Evolutionary conservation across 1,139 yeast genomes (phyloP), one percentile per base, ranked within the genome.

Genomic region (Blastobotrys illinoisensis): DNA sequence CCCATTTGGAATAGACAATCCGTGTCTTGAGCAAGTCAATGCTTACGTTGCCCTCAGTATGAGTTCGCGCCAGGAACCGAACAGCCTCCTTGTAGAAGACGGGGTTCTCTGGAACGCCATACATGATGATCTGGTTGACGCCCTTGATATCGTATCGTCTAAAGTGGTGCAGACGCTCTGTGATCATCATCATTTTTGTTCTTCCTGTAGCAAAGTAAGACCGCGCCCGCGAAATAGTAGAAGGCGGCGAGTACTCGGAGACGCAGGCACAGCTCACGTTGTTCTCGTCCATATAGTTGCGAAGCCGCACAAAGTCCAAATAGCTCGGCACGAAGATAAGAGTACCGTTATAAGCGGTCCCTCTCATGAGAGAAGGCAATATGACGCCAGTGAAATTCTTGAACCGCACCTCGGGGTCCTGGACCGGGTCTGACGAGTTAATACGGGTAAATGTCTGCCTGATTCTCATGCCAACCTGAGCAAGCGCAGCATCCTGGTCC

Each of bases 131-230:
- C 54, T 84, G 86, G 67, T 87, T 85, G 18, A 88, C 97, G n/a
- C 98, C 99, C 58, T 78, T 80, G 54, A 95, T 76, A 56, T 88
- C 93, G 67, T 81, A 90, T 55, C 98, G 77, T 62, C 97, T 80
- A 74, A 85, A 93, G 67, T 88, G 95, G 68, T 93, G 99, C 68
- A 91, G 75, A 77, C 99, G 86, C 65, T 93, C 98, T 0, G 97
- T 88, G 71, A 90, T 90, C 18, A 93, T 70, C 72, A 95, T 68
- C 36, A 91, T 79, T 64, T 88, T 87, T 46, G 80, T 77, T 55
- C 83, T 79, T 0, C 93, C 90, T 13, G 70, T 65, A 9, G 75
- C 75, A 67, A 93, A 93, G 44, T 78, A 74, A 5, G 88, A 79
- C 63, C 99, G 79, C 16, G 85, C 81, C 54, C 88, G 78, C 1